Evolutionary conservation across 2,329 filamentous ascomycete genomes (phyloP).

Genomic region (Trichophyton rubrum): DNA sequence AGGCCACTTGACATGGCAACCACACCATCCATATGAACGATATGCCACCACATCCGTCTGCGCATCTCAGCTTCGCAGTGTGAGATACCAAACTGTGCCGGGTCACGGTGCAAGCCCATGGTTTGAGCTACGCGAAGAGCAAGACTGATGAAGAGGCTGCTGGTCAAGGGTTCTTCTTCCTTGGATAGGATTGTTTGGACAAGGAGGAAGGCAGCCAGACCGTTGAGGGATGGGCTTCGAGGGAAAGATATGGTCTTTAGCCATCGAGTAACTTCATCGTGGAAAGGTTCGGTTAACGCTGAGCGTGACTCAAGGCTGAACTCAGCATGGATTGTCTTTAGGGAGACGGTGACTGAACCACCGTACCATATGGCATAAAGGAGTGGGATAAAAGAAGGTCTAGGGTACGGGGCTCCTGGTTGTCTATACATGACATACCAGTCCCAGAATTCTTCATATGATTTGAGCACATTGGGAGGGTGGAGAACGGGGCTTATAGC

Average conservation of each 20-base stretch:
- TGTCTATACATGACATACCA: slow-evolving; percentile 32
- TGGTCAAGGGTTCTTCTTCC: slow-evolving; percentile 38
- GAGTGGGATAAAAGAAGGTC: slow-evolving; percentile 33
- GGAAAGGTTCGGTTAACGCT: slow-evolving; percentile 27
- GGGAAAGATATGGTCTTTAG: slow-evolving; percentile 34
- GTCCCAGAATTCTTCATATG: slow-evolving; percentile 35
- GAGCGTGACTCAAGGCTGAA: slow-evolving; percentile 27
- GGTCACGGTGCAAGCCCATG: slow-evolving; percentile 39
- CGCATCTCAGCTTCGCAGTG: slow-evolving; percentile 35
- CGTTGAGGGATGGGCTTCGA: slow-evolving; percentile 33
- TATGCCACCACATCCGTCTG: slow-evolving; percentile 38
- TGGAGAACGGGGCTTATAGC: slow-evolving; percentile 35
- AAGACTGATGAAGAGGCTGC: slow-evolving; percentile 37
- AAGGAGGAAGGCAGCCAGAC: slow-evolving; percentile 36
- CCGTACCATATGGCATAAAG: slow-evolving; percentile 38
- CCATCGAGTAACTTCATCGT: slow-evolving; percentile 34
- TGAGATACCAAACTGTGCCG: slow-evolving; percentile 35
- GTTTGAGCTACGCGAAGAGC: slow-evolving; percentile 37
- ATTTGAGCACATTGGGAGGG: slow-evolving; percentile 30
- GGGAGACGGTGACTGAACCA: slow-evolving; percentile 35
- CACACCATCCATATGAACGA: slow-evolving; percentile 38
- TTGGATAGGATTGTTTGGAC: slow-evolving; percentile 36
- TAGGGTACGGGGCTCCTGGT: slow-evolving; percentile 26
- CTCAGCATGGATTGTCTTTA: slow-evolving; percentile 30
- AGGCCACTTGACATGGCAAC: slow-evolving; percentile 39